Evolutionary conservation across 352 stramenopile species (phyloP), one percentile per base, ranked within the genome.

Genomic region (Blastocystis sp.): DNA sequence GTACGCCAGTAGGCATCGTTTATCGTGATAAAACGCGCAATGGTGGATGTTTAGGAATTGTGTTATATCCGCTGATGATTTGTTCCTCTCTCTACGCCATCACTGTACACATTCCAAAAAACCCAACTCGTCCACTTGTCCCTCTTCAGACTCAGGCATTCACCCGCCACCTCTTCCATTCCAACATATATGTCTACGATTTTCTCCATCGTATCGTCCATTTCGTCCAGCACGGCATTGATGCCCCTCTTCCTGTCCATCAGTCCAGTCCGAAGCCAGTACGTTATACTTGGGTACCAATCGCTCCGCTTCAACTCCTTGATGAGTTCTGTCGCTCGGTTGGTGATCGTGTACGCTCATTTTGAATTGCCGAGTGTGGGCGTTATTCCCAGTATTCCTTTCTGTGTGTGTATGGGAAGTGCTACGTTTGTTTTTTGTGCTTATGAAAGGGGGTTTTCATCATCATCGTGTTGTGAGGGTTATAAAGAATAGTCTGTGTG

Each of bases 271-370:
- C 11, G 38, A 7, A 52, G 19, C 34, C 4, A 5, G 2, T 65
- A 81, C 71, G 43, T 81, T 81, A 28, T 65, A 81, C 40, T 64
- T 81, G 10, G 71, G 71, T 17, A 81, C 66, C 71, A 81, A 7
- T 81, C 71, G 43, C 71, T 81, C 60, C 71, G 43, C 40, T 81
- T 81, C 56, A 81, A 64, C 28, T 81, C 71, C 52, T 65, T 81
- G n/a, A 81, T 21, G 2, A 81, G 56, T 67, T 81, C 71, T 21
- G 71, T 81, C 17, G 71, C 71, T n/a, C 53, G 48, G 52, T 81
- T 81, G 17, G n/a, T 62, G 23, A 81, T n/a, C 21, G 71, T 48
- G 23, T 62, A 81, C 21, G 71, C 41, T n/a, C 71, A 81, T 81
- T 64, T 81, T 21, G 28, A 34, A 34, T 34, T 34, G 28, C 0